Evolutionary conservation across 1,139 yeast species (phyloP).

Genomic region (Saccharomyces uvarum): DNA sequence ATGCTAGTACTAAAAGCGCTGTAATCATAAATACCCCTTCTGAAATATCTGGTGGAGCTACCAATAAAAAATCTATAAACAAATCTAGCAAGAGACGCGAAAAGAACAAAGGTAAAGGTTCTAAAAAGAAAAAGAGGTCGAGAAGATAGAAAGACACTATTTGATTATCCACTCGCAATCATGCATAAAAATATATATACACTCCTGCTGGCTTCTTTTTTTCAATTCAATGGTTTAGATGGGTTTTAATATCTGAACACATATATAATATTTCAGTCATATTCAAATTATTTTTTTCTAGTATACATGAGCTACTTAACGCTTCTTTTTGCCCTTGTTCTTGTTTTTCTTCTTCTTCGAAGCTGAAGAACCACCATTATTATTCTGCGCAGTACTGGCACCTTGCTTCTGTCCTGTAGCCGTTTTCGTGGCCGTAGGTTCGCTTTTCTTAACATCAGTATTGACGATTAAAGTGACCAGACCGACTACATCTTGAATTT

Average conservation of each 20-base stretch:
- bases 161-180: not conserved
- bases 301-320: slow-evolving; percentile 7
- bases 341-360: slow-evolving; percentile 14
- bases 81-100: not conserved
- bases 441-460: slow-evolving; percentile 24
- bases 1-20: not conserved
- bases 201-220: not conserved
- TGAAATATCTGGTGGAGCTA: not conserved
- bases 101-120: slow-evolving; percentile 9
- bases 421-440: slow-evolving; percentile 8
- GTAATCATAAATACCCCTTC: slow-evolving; percentile 1
- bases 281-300: not conserved
- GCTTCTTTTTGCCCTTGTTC: slow-evolving; percentile 23
- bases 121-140: slow-evolving; percentile 22
- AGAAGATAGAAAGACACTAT: slow-evolving; percentile 13
- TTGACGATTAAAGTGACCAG: slow-evolving; percentile 26
- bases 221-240: not conserved
- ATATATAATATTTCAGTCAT: slow-evolving; percentile 4
- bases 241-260: not conserved
- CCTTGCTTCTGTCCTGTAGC: slow-evolving; percentile 10
- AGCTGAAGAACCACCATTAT: slow-evolving; percentile 1
- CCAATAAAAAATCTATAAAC: not conserved
- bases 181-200: slow-evolving; percentile 1
- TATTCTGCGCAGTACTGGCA: slow-evolving; percentile 4
- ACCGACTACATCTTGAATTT: slow-evolving; percentile 22